These are phyloP conservation scores for Cylindrodendrum hubeiense DNA, from an alignment of 2,329 filamentous ascomycete genomes.

Conservation along the genomic window DNA sequence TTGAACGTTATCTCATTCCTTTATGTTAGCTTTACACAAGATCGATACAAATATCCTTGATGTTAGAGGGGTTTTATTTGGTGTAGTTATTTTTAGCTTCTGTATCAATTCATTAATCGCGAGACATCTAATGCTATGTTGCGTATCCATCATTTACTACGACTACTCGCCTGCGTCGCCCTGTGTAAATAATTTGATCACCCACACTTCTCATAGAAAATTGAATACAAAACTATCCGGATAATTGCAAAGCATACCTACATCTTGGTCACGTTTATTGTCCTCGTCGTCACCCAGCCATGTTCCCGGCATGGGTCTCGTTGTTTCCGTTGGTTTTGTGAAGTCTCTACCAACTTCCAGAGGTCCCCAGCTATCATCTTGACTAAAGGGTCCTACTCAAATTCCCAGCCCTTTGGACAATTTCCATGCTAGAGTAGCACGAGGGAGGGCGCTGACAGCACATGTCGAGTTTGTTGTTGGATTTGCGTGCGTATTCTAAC, in stretches of 20 bases:
- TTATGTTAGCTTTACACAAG: neutral
- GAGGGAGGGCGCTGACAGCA: neutral
- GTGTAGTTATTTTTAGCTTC: neutral
- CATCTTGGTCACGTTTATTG: neutral
- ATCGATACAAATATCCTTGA: neutral
- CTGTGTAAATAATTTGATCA: too few species aligned
- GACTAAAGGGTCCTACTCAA: neutral
- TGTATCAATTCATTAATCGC: neutral
- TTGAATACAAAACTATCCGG: too few species aligned
- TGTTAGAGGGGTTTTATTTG: neutral
- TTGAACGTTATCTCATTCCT: neutral
- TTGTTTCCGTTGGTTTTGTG: neutral
- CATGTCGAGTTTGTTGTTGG: neutral
- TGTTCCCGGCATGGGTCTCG: conserved; percentile 5
- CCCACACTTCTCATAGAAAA: too few species aligned
- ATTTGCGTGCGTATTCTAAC: too few species aligned
- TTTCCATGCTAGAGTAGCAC: neutral
- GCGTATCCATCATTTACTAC: too few species aligned
- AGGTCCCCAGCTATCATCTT: conserved; percentile 1
- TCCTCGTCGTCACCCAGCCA: neutral
- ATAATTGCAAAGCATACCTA: neutral
- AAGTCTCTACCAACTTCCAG: neutral
- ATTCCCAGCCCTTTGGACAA: neutral
- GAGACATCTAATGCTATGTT: too few species aligned
- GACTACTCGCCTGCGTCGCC: too few species aligned